These are phyloP conservation scores for Globisporangium mamillatum DNA, from an alignment of 352 stramenopile genomes.

Conservation along the genomic window DNA sequence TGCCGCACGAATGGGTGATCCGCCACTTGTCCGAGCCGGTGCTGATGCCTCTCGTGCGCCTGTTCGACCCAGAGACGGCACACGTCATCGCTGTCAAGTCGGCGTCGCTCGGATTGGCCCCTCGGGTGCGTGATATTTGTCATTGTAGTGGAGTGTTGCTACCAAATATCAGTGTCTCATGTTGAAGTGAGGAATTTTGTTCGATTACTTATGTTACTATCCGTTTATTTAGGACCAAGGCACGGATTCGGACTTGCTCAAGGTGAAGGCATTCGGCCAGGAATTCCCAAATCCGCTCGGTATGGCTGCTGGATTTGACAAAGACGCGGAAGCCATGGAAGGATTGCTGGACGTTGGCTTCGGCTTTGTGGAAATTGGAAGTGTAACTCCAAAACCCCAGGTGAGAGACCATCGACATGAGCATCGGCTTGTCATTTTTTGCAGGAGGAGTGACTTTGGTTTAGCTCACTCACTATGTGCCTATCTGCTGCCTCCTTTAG, in stretches of 20 bases:
- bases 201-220: not conserved
- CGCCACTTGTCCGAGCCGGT: conserved; percentile 65
- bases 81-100: conserved; percentile 84
- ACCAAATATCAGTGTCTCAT: not conserved
- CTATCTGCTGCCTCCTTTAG: not conserved
- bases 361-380: conserved; percentile 94
- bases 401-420: not conserved
- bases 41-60: conserved; percentile 72
- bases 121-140: conserved; percentile 37
- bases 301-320: conserved; percentile 98
- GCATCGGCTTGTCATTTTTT: too few species aligned
- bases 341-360: conserved; percentile 94
- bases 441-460: too few species aligned
- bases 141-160: not conserved
- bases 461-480: not conserved
- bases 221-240: conserved; percentile 31
- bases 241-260: conserved; percentile 50
- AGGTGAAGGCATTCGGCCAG: conserved; percentile 54
- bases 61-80: conserved; percentile 84
- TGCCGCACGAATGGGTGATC: conserved; percentile 76
- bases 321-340: conserved; percentile 93
- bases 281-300: conserved; percentile 92
- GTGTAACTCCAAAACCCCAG: conserved; percentile 93
- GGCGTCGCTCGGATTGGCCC: conserved; percentile 65
- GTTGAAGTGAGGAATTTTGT: conserved; percentile 2